Base-by-base conservation (phyloP, 768 basidiomycete genomes). In the Suillus hirtellus region DNA sequence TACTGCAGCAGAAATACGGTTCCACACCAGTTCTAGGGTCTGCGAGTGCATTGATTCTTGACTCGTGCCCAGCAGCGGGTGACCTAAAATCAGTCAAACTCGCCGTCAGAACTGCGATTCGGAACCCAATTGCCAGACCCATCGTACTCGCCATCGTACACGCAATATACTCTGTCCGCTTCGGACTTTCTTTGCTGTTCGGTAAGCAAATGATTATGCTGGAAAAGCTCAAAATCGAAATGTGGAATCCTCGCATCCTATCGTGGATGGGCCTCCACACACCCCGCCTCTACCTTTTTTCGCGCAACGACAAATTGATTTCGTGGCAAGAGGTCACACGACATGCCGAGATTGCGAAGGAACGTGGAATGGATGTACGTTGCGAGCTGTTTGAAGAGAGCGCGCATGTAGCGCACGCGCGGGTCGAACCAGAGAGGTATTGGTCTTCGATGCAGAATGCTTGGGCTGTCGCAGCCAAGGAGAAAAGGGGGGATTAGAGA, bases 271-370 rank as follows among this genome's bases (percentile, higher is more conserved):
- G 61, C 12, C 11, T 35, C 37, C 56, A 60, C 9, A 78, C 78
- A 15, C 78, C 77, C 0, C 66, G 79, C 14, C 44, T 80, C 42
- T 79, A 80, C 52, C 43, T 79, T 21, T 79, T 71, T 62, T 79
- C 77, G 11, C 67, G 65, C 43, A 69, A 63, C 12, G 78, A 79
- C 46, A 47, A 58, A 40, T 11, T 78, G 11, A 68, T 80, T 17
- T 74, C 72, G 2, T 72, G 70, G 66, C 2, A 63, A 46, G 68
- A 65, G 4, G 69, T 79, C 10, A 65, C 72, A 46, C 52, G 55
- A 19, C 73, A 79, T 58, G 68, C 66, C 0, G 67, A 71, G 27
- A 56, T 61, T 3, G 74, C 75, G 31, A 68, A 63, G 60, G 24
- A 50, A 38, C 40, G 19, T 0, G 76, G 77, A 1, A 60, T 73